Percentiles rank a stretch among this genome's conserved stretches.
These are phyloP conservation scores for Penicillium dipodomyicola DNA, from an alignment of 495 filamentous ascomycete genomes.

Conservation along the genomic window DNA sequence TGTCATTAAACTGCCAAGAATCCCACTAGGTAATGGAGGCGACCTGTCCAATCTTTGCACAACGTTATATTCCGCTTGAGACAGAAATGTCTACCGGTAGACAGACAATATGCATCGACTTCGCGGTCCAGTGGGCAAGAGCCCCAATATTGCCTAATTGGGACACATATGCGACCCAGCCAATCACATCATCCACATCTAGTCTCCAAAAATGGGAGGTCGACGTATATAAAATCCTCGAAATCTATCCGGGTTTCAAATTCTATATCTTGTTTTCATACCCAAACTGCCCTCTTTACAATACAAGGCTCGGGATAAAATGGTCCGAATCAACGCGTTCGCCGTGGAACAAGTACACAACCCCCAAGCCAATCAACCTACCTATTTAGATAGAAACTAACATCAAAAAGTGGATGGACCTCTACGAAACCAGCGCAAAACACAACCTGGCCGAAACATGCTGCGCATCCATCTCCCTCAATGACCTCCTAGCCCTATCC, in stretches of 20 bases:
- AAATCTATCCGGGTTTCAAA: neutral
- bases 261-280: neutral
- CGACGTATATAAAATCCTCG: neutral
- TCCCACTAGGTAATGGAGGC: neutral
- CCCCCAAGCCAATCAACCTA: neutral
- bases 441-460: constrained; percentile 88
- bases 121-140: neutral
- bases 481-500: constrained; percentile 59
- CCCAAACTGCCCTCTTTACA: no score
- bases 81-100: neutral
- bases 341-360: constrained; percentile 68
- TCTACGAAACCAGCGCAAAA: constrained; percentile 68
- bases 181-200: neutral
- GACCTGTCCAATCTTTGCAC: neutral
- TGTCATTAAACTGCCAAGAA: neutral
- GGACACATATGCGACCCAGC: constrained; percentile 6
- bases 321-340: constrained; percentile 73
- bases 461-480: constrained; percentile 72
- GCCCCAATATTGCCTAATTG: neutral
- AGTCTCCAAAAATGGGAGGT: neutral
- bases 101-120: neutral
- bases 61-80: neutral
- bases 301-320: constrained; percentile 22
- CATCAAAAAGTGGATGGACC: constrained; percentile 78
- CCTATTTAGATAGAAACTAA: neutral